A percentile compares a stretch with the other conserved stretches of the same genome.
These are phyloP conservation scores for Candida berthetii DNA, from an alignment of 805 yeast species.

Conservation along the genomic window DNA sequence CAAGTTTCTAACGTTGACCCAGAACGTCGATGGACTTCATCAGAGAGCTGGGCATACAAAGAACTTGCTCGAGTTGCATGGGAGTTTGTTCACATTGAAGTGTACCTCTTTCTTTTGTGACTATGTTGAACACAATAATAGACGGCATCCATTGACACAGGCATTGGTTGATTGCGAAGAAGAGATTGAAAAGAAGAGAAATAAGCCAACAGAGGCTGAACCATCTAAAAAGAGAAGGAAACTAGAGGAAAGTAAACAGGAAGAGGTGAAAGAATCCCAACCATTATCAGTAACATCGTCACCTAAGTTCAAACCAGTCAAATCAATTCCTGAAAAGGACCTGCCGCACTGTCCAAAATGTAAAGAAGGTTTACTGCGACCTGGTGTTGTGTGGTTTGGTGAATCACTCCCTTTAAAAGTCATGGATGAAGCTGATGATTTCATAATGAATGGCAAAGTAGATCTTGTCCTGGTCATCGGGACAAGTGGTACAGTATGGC, in stretches of 20 bases:
- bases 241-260: slow-evolving; percentile 8
- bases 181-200: slow-evolving; percentile 22
- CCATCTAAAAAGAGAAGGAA: slow-evolving; percentile 8
- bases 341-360: slow-evolving; percentile 80
- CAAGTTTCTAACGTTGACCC: slow-evolving; percentile 64
- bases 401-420: slow-evolving; percentile 66
- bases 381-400: slow-evolving; percentile 96
- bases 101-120: slow-evolving; percentile 78
- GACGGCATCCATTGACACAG: slow-evolving; percentile 51
- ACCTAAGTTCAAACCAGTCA: slow-evolving; percentile 42
- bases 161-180: slow-evolving; percentile 37
- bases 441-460: slow-evolving; percentile 44
- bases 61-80: slow-evolving; percentile 68
- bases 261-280: slow-evolving; percentile 1
- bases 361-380: slow-evolving; percentile 59
- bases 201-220: slow-evolving; percentile 5
- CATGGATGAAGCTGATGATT: slow-evolving; percentile 66
- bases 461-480: slow-evolving; percentile 82
- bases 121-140: slow-evolving; percentile 46
- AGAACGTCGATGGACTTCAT: slow-evolving; percentile 77
- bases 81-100: slow-evolving; percentile 62
- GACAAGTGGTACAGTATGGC: slow-evolving; percentile 82
- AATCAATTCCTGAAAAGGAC: slow-evolving; percentile 39
- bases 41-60: slow-evolving; percentile 55
- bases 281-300: slow-evolving; percentile 20